Evolutionary conservation across 2,329 filamentous ascomycete species (phyloP).

Genomic region (Arachnomyces sp.): DNA sequence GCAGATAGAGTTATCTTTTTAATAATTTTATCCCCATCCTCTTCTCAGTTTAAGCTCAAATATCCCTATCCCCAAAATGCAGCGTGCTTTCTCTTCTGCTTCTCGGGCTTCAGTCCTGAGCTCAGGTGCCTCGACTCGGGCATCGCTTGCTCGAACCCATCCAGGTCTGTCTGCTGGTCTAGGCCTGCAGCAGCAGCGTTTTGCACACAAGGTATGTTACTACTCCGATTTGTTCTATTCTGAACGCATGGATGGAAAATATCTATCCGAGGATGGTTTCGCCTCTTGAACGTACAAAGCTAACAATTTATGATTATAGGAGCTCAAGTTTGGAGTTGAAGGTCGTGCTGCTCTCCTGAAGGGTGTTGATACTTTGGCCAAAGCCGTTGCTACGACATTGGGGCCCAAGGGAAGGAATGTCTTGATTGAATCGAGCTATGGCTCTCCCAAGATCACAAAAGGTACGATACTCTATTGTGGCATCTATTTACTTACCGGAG

Average conservation of each 20-base stretch:
- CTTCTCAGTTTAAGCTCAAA: constrained; percentile 19
- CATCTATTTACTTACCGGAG: neutral
- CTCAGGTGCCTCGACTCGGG: constrained; percentile 50
- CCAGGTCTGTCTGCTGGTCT: constrained; percentile 47
- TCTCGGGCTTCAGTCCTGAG: constrained; percentile 73
- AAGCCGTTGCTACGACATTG: constrained; percentile 89
- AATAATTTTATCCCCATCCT: constrained; percentile 17
- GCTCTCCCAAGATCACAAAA: constrained; percentile 99
- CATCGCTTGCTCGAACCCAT: constrained; percentile 56
- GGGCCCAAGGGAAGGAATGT: constrained; percentile 98
- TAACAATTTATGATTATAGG: constrained; percentile 46
- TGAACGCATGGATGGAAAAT: constrained; percentile 1
- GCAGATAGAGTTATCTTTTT: constrained; percentile 19
- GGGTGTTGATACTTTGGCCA: constrained; percentile 94
- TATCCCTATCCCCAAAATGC: constrained; percentile 58
- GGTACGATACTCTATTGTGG: constrained; percentile 51
- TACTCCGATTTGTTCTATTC: neutral
- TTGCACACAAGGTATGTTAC: constrained; percentile 82
- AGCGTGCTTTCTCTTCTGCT: constrained; percentile 82
- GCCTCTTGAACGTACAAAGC: constrained; percentile 4
- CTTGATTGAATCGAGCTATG: constrained; percentile 95
- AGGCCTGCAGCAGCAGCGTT: constrained; percentile 81
- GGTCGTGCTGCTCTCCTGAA: constrained; percentile 78
- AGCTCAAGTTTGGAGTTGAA: constrained; percentile 97
- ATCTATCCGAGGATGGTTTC: no score